These are phyloP conservation scores for Rhizopus microsporus DNA, from an alignment of 371 early-diverging fungal species.

Conservation along the genomic window DNA sequence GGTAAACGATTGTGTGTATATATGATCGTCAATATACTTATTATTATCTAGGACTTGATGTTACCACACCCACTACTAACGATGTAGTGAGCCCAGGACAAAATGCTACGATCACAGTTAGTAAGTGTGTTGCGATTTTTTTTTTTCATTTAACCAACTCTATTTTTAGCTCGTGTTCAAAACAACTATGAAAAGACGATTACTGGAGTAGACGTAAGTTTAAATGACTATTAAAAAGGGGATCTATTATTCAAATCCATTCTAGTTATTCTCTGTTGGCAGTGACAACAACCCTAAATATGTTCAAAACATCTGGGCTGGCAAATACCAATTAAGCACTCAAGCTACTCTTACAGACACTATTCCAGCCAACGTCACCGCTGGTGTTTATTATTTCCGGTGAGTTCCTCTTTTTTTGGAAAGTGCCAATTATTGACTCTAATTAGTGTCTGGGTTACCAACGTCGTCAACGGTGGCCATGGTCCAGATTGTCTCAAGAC, in stretches of 20 bases:
- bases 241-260: not conserved
- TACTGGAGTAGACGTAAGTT: slow-evolving; percentile 35
- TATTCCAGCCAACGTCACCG: slow-evolving; percentile 28
- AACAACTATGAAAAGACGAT: slow-evolving; percentile 27
- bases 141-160: slow-evolving; percentile 5
- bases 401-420: slow-evolving; percentile 6
- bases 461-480: slow-evolving; percentile 30
- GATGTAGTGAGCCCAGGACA: slow-evolving; percentile 25
- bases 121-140: slow-evolving; percentile 17
- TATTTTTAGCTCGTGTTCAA: slow-evolving; percentile 27
- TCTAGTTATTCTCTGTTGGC: slow-evolving; percentile 40
- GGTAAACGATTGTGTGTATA: slow-evolving; percentile 23
- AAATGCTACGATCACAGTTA: slow-evolving; percentile 29
- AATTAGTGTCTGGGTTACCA: slow-evolving; percentile 39
- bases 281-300: slow-evolving; percentile 21
- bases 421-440: not conserved
- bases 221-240: not conserved
- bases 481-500: slow-evolving; percentile 42
- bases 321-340: slow-evolving; percentile 24
- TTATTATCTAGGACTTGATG: slow-evolving; percentile 24
- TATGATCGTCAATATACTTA: not conserved
- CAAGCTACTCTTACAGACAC: slow-evolving; percentile 30
- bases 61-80: slow-evolving; percentile 16
- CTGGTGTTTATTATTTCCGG: slow-evolving; percentile 34
- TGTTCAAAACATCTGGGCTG: slow-evolving; percentile 29